Evolutionary conservation across 164 flowering plant genomes (phyloP).

Genomic region (Echeveria elegans): DNA sequence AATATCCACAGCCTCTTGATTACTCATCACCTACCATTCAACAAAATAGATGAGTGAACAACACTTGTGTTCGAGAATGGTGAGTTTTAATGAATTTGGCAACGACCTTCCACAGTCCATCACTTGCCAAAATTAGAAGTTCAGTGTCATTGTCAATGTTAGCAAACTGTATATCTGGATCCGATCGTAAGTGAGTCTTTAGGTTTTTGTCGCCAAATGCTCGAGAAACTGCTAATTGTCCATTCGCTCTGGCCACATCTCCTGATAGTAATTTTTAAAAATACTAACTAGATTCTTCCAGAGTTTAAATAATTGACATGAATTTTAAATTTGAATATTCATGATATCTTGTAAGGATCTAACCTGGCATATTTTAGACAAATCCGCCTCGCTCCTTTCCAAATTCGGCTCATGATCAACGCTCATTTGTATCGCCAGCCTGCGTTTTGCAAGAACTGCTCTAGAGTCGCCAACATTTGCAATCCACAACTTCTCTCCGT

Average conservation of each 20-base stretch:
- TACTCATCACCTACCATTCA: too few relatives aligned
- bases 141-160: slow-evolving; percentile 41
- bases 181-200: slow-evolving; percentile 59
- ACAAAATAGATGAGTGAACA: slow-evolving; percentile 37
- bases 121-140: slow-evolving; percentile 74
- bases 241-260: slow-evolving; percentile 81
- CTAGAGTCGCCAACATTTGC: too few relatives aligned
- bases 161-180: slow-evolving; percentile 49
- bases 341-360: too few relatives aligned
- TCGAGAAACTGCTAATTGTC: slow-evolving; percentile 79
- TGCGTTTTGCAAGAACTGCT: slow-evolving; percentile 61
- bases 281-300: too few relatives aligned
- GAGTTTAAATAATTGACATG: too few relatives aligned
- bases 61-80: slow-evolving; percentile 19
- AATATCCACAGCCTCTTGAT: too few relatives aligned
- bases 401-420: slow-evolving; percentile 74
- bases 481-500: too few relatives aligned
- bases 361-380: slow-evolving; percentile 89
- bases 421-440: slow-evolving; percentile 53
- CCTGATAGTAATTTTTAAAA: slow-evolving; percentile 32
- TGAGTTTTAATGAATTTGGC: too few relatives aligned
- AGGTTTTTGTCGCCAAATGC: slow-evolving; percentile 87
- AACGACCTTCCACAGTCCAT: slow-evolving; percentile 94
- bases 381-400: slow-evolving; percentile 78
- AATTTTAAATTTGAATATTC: neutral